phyloP scores from a whole-genome alignment of 169 alveolate species.

The Plasmodium gaboni region DNA sequence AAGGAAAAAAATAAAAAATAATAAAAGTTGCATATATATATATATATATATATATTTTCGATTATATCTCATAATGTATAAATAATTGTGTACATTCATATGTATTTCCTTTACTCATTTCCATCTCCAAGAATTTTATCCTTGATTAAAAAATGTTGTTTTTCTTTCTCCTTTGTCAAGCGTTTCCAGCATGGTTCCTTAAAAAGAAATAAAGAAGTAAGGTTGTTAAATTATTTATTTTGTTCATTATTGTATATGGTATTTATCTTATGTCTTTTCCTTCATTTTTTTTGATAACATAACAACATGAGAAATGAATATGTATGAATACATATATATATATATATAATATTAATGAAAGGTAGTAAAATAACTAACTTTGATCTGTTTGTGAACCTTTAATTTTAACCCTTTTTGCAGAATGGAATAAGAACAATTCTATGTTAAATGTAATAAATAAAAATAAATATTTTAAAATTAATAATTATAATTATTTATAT shows the following conservation, averaged over 20 bases:
- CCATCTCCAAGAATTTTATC: conserved; percentile 59
- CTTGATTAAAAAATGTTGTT: conserved; percentile 30
- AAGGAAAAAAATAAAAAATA: not conserved
- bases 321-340: not conserved
- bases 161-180: conserved; percentile 43
- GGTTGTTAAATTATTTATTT: not conserved
- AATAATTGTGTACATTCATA: no score
- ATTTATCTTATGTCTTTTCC: no score
- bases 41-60: not conserved
- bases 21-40: not conserved
- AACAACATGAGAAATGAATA: no score
- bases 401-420: conserved; percentile 29
- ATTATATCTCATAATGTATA: no score
- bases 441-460: not conserved
- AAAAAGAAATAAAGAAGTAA: not conserved
- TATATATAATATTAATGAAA: not conserved
- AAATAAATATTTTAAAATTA: not conserved
- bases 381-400: conserved; percentile 31
- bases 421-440: conserved; percentile 35
- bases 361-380: conserved; percentile 22
- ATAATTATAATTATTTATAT: not conserved
- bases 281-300: no score
- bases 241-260: no score
- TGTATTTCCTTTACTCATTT: conserved; percentile 30
- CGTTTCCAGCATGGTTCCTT: conserved; percentile 77